These are phyloP conservation scores for Pezicula neosporulosa DNA, from an alignment of 2,329 filamentous ascomycete species.

Conservation along the genomic window DNA sequence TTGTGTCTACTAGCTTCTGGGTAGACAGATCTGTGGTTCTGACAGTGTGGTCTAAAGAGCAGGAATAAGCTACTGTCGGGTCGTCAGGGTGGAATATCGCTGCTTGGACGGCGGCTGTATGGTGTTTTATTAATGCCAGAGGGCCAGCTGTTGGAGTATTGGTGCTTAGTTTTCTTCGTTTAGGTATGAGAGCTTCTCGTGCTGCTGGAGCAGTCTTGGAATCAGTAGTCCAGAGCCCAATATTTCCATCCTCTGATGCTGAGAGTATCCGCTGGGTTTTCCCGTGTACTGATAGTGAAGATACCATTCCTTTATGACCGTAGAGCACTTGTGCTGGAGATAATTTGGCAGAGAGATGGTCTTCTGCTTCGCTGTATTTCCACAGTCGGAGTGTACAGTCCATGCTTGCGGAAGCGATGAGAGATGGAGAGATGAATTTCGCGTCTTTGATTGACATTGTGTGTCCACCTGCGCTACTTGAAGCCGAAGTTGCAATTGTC, in stretches of 20 bases:
- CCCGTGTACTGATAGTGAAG: constrained; percentile 70
- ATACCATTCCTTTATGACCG: constrained; percentile 73
- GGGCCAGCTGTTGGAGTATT: constrained; percentile 69
- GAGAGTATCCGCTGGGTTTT: constrained; percentile 77
- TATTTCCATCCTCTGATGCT: constrained; percentile 74
- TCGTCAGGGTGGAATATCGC: constrained; percentile 84
- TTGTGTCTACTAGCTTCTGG: constrained; percentile 70
- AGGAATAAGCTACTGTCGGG: constrained; percentile 84
- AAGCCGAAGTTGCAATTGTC: constrained; percentile 71
- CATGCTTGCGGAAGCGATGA: constrained; percentile 78
- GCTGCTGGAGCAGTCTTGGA: constrained; percentile 74
- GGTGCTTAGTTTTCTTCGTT: constrained; percentile 69
- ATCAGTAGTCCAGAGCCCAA: constrained; percentile 87
- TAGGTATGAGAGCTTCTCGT: constrained; percentile 66
- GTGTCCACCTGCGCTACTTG: constrained; percentile 67
- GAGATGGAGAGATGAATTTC: constrained; percentile 73
- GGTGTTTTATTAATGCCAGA: constrained; percentile 69
- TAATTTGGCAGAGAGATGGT: constrained; percentile 52
- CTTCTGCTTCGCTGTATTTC: constrained; percentile 73
- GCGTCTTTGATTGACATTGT: constrained; percentile 75
- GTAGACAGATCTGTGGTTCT: constrained; percentile 91
- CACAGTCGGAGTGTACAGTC: constrained; percentile 86
- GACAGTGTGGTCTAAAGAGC: constrained; percentile 86
- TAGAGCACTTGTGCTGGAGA: constrained; percentile 78
- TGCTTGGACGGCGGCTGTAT: constrained; percentile 68